Conservation (phyloP, 768 basidiomycete genomes). For the Austroboletus eburneus region DNA sequence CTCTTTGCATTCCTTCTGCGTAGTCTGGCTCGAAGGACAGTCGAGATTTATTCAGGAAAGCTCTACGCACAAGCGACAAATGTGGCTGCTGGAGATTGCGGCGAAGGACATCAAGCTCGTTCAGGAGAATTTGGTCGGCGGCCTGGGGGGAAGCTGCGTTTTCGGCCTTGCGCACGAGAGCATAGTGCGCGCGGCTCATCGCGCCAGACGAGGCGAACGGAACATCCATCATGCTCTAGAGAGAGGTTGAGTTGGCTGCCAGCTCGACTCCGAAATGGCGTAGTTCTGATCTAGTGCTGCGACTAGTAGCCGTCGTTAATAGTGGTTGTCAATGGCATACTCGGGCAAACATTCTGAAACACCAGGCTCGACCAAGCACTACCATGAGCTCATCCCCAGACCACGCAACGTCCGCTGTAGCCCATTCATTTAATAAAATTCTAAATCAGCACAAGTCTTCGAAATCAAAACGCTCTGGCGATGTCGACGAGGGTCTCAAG, state of each 20-base stretch:
- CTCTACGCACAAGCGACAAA: constrained; percentile 50
- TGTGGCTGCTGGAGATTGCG: constrained; percentile 46
- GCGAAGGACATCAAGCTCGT: constrained; percentile 58
- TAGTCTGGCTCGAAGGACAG: constrained; percentile 5
- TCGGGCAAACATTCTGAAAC: constrained; percentile 8
- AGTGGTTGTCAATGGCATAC: neutral
- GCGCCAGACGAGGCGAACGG: constrained; percentile 79
- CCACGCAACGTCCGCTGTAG: constrained; percentile 37
- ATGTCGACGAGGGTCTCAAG: constrained; percentile 80
- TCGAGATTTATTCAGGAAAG: neutral
- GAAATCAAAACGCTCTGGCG: constrained; percentile 57
- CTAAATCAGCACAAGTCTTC: constrained; percentile 68
- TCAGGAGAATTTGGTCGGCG: constrained; percentile 56
- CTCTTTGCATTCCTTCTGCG: constrained; percentile 63
- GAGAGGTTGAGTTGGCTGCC: neutral
- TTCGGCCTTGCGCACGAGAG: constrained; percentile 72
- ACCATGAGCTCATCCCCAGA: constrained; percentile 23
- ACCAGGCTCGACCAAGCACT: neutral
- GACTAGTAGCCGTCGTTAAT: neutral
- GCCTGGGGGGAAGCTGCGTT: constrained; percentile 49
- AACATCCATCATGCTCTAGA: constrained; percentile 58
- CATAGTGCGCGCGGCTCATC: constrained; percentile 68
- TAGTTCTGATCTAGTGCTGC: constrained; percentile 16
- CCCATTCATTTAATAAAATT: constrained; percentile 79
- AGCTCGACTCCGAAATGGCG: too few relatives aligned